A percentile compares a stretch with the other conserved stretches of the same genome.
Conservation (phyloP, 345 rosid species). For the Cardamine resedifolia region DNA sequence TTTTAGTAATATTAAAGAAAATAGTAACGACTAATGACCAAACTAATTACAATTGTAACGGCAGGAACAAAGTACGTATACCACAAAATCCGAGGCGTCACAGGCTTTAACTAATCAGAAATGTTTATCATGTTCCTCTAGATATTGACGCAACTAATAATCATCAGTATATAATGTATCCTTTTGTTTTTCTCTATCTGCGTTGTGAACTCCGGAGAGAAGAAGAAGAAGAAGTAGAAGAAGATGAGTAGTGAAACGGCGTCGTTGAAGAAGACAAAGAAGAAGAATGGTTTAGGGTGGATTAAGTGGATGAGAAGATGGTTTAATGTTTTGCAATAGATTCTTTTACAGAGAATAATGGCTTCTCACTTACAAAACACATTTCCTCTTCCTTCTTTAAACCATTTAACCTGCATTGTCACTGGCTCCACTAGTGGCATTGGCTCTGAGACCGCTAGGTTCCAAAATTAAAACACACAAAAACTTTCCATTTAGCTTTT, state of each 20-base stretch:
- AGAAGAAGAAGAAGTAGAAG: background rate
- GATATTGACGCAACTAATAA: background rate
- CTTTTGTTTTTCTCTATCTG: background rate
- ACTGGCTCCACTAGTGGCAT: constrained; percentile 96
- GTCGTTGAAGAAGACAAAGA: constrained; percentile 27
- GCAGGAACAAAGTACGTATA: constrained; percentile 1
- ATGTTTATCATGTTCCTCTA: constrained; percentile 17
- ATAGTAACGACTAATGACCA: no score
- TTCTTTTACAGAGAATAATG: constrained; percentile 69
- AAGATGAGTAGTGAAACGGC: background rate
- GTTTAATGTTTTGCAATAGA: constrained; percentile 54
- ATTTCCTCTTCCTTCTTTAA: constrained; percentile 63
- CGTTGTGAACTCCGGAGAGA: constrained; percentile 7
- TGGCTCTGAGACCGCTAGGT: constrained; percentile 82
- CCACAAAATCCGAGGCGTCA: background rate
- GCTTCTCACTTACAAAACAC: constrained; percentile 78
- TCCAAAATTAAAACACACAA: background rate
- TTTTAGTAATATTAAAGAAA: no score
- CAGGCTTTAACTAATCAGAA: background rate
- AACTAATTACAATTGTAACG: background rate
- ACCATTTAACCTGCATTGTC: constrained; percentile 69
- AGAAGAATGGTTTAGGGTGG: constrained; percentile 68
- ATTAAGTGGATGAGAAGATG: constrained; percentile 84
- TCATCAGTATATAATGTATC: constrained; percentile 6
- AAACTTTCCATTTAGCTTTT: background rate